Conservation (phyloP, 202 grass and related monocot species). For the Saccharum hybrid region DNA sequence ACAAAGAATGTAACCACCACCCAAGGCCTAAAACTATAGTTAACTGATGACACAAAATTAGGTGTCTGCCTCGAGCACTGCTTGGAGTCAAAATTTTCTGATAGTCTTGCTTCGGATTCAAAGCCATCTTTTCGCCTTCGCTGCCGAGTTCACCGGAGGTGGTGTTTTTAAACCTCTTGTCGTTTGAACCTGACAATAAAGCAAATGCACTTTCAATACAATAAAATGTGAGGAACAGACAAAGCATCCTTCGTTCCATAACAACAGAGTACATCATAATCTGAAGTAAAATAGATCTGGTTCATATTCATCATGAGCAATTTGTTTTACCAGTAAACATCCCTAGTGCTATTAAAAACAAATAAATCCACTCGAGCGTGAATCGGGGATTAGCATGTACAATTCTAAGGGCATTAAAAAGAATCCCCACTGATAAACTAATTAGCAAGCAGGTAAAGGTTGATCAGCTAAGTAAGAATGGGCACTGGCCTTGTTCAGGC, state of each 20-base stretch:
- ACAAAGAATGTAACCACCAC: slow-evolving; percentile 51
- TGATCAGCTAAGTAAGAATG: slow-evolving; percentile 32
- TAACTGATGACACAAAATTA: slow-evolving; percentile 5
- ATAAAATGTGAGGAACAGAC: background rate
- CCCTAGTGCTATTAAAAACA: background rate
- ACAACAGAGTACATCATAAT: slow-evolving; percentile 6
- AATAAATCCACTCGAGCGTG: slow-evolving; percentile 25
- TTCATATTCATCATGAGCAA: slow-evolving; percentile 14
- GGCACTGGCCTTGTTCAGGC: slow-evolving; percentile 52
- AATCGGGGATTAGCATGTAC: slow-evolving; percentile 6
- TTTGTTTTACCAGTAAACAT: slow-evolving; percentile 9
- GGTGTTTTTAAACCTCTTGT: slow-evolving; percentile 49
- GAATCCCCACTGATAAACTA: background rate
- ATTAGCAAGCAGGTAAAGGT: slow-evolving; percentile 26
- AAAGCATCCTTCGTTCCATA: slow-evolving; percentile 16
- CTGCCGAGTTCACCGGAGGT: slow-evolving; percentile 43
- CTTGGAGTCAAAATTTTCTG: slow-evolving; percentile 28
- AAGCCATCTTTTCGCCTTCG: slow-evolving; percentile 52
- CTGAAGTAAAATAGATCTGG: background rate
- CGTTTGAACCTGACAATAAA: slow-evolving; percentile 47
- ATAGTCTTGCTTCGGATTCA: slow-evolving; percentile 36
- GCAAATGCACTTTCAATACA: slow-evolving; percentile 23
- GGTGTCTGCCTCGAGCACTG: slow-evolving; percentile 2
- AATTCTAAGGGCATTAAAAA: background rate
- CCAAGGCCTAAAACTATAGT: slow-evolving; percentile 12